phyloP scores from a whole-genome alignment of 2,329 filamentous ascomycete genomes.

The Colletotrichum sp. region DNA sequence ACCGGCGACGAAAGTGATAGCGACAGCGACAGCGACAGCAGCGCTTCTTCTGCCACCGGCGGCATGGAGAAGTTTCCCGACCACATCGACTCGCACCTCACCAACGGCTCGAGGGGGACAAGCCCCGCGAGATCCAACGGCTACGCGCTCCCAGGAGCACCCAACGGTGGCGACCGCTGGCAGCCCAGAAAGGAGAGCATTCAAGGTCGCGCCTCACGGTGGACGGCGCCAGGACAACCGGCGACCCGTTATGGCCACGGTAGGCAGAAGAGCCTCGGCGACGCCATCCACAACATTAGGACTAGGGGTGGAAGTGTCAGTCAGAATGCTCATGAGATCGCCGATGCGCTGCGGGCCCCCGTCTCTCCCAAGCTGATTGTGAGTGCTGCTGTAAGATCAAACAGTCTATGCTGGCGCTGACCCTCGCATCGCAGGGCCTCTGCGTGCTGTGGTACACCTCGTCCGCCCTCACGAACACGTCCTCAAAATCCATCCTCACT shows the following conservation, averaged over 20 bases:
- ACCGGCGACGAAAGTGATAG: background rate
- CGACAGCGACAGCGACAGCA: conserved; percentile 21
- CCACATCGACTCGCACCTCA: conserved; percentile 46
- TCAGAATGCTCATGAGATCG: conserved; percentile 92
- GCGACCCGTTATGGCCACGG: conserved; percentile 53
- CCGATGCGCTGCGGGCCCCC: conserved; percentile 87
- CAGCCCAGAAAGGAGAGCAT: conserved; percentile 62
- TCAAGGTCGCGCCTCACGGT: conserved; percentile 43
- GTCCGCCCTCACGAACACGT: conserved; percentile 95
- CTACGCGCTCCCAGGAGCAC: conserved; percentile 25
- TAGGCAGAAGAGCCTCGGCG: conserved; percentile 85
- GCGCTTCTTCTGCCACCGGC: conserved; percentile 15
- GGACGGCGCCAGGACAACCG: conserved; percentile 26
- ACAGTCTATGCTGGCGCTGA: background rate
- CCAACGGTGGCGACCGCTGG: conserved; percentile 60
- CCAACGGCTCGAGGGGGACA: conserved; percentile 21
- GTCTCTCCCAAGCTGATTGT: conserved; percentile 89
- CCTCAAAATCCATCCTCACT: conserved; percentile 95
- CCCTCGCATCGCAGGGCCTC: conserved; percentile 63
- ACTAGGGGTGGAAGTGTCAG: conserved; percentile 84
- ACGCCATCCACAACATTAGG: conserved; percentile 85
- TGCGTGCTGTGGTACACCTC: conserved; percentile 95
- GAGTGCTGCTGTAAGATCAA: conserved; percentile 37
- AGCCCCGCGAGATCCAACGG: conserved; percentile 33
- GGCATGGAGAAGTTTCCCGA: conserved; percentile 65